Evolutionary conservation across 139 green algal species (phyloP).

Genomic region (Picochlorum sp.): DNA sequence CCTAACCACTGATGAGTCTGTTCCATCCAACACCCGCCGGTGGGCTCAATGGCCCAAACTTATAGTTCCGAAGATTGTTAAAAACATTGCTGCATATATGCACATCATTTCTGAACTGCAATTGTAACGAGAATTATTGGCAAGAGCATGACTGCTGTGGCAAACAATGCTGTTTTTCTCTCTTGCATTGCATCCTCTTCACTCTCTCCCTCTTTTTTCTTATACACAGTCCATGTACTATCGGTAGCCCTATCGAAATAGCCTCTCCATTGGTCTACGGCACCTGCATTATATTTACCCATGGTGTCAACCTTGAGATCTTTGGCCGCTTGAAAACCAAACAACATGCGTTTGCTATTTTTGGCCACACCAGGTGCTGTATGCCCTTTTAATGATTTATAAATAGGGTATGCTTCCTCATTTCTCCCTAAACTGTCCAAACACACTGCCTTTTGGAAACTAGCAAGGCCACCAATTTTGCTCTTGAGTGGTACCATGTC

Average conservation of each 20-base stretch:
- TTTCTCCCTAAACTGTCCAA: slow-evolving; percentile 65
- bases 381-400: slow-evolving; percentile 49
- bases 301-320: slow-evolving; percentile 43
- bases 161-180: slow-evolving; percentile 6
- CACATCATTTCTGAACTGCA: slow-evolving; percentile 12
- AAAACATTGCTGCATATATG: neutral
- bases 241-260: slow-evolving; percentile 30
- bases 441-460: slow-evolving; percentile 70
- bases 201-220: slow-evolving; percentile 2
- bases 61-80: slow-evolving; percentile 30
- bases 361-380: slow-evolving; percentile 39
- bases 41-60: slow-evolving; percentile 34
- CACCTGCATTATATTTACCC: slow-evolving; percentile 10
- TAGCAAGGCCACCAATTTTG: slow-evolving; percentile 52
- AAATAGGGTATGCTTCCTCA: slow-evolving; percentile 53
- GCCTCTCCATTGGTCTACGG: slow-evolving; percentile 8
- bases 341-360: slow-evolving; percentile 65
- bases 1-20: slow-evolving; percentile 18
- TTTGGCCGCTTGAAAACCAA: slow-evolving; percentile 60
- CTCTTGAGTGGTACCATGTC: slow-evolving; percentile 27
- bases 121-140: slow-evolving; percentile 15
- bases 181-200: slow-evolving; percentile 14
- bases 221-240: slow-evolving; percentile 9
- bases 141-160: slow-evolving; percentile 19
- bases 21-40: slow-evolving; percentile 25